Percentiles rank a stretch among this genome's conserved stretches.
These are phyloP conservation scores for Talaromyces amestolkiae DNA, from an alignment of 2,329 filamentous ascomycete species.

Conservation along the genomic window DNA sequence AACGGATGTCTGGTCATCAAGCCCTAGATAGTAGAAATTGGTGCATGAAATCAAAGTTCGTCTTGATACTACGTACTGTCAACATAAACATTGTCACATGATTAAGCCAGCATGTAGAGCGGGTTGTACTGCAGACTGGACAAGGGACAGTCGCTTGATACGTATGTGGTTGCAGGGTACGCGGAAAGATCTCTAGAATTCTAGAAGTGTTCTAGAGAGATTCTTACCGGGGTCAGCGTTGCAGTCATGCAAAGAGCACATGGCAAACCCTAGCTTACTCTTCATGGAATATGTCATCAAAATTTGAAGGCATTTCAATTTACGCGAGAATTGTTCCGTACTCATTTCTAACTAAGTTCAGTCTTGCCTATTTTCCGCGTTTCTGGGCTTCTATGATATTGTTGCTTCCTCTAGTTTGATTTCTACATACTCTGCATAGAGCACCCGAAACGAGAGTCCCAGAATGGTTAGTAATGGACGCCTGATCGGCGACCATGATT, in stretches of 20 bases:
- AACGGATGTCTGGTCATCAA: background rate
- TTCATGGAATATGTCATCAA: background rate
- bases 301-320: background rate
- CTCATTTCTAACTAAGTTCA: background rate
- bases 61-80: background rate
- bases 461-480: background rate
- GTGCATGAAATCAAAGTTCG: background rate
- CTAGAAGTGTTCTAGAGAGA: constrained; percentile 5
- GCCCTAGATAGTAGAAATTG: background rate
- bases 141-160: background rate
- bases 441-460: background rate
- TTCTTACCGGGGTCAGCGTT: background rate
- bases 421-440: background rate
- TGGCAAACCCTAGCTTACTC: background rate
- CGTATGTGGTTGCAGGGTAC: background rate
- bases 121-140: background rate
- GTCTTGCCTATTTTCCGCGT: background rate
- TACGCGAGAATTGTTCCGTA: background rate
- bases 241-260: background rate
- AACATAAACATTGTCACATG: background rate
- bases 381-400: background rate
- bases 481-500: background rate
- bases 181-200: background rate
- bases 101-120: background rate
- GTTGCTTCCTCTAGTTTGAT: no score